Evolutionary conservation across 345 rosid genomes (phyloP).

Genomic region (Carallia brachiata): DNA sequence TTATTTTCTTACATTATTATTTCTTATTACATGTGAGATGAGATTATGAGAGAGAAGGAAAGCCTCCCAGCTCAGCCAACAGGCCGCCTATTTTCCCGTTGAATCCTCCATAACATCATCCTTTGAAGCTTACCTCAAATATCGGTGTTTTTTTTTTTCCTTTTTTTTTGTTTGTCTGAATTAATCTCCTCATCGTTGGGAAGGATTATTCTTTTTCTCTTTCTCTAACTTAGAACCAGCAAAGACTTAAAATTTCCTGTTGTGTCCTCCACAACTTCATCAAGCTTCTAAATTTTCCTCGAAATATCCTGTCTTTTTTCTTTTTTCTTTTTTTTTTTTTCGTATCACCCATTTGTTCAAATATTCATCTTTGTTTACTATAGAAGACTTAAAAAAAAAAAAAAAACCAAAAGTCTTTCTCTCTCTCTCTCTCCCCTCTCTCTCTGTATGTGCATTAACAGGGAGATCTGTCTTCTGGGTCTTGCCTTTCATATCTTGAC

Average conservation of each 20-base stretch:
- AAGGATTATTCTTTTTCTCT: too few species aligned
- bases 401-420: too few species aligned
- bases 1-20: too few species aligned
- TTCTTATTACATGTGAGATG: too few species aligned
- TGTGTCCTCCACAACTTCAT: neutral
- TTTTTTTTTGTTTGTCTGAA: too few species aligned
- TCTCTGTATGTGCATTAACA: conserved; percentile 2
- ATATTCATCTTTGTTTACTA: neutral
- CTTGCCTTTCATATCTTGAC: conserved; percentile 11
- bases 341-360: conserved; percentile 5
- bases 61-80: neutral
- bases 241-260: too few species aligned
- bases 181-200: too few species aligned
- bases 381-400: neutral
- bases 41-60: too few species aligned
- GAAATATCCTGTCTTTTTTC: neutral
- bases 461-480: conserved; percentile 18
- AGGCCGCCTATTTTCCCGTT: conserved; percentile 11
- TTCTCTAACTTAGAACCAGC: too few species aligned
- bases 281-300: conserved; percentile 2
- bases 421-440: neutral
- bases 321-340: neutral
- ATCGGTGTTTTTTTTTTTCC: too few species aligned
- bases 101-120: neutral
- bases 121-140: too few species aligned